A percentile compares a stretch with the other conserved stretches of the same genome.
phyloP scores from a whole-genome alignment of 805 yeast genomes.

The Osmozyma mogii region DNA sequence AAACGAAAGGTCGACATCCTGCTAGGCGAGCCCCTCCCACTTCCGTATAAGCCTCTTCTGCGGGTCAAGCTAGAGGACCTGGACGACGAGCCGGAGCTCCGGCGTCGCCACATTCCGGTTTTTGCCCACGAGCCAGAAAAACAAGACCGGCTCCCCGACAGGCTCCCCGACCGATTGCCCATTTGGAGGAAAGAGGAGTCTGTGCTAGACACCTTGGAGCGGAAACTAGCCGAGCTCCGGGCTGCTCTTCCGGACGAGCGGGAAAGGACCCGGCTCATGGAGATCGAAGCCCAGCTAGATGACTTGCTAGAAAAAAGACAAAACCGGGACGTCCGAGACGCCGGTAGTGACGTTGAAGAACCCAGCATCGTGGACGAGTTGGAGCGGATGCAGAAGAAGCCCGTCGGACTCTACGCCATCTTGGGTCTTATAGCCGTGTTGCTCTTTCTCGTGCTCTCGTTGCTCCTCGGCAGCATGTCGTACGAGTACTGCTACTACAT shows the following conservation, averaged over 20 bases:
- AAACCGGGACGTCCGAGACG: too few relatives aligned
- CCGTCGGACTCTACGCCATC: slow-evolving; percentile 1
- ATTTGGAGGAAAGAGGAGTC: slow-evolving; percentile 1
- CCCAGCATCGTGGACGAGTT: slow-evolving; percentile 15
- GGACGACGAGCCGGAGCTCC: slow-evolving; percentile 2
- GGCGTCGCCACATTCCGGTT: too few relatives aligned
- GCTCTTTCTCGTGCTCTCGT: slow-evolving; percentile 15
- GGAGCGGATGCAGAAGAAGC: slow-evolving; percentile 15
- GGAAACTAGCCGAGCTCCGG: slow-evolving; percentile 5
- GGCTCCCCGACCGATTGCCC: slow-evolving; percentile 1
- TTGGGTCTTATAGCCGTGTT: slow-evolving; percentile 4
- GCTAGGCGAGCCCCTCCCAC: slow-evolving; percentile 31
- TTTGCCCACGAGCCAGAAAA: slow-evolving; percentile 7
- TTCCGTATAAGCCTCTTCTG: slow-evolving; percentile 19
- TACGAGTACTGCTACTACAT: slow-evolving; percentile 35
- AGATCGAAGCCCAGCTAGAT: slow-evolving; percentile 4
- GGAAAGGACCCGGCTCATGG: slow-evolving; percentile 5
- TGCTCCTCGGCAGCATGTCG: slow-evolving; percentile 22
- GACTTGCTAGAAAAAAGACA: slow-evolving; percentile 6
- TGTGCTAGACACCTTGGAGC: slow-evolving; percentile 6
- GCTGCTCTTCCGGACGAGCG: slow-evolving; percentile 3
- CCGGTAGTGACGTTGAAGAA: slow-evolving; percentile 2
- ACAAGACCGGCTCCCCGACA: background rate
- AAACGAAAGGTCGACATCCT: slow-evolving; percentile 12
- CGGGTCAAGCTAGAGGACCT: slow-evolving; percentile 2